Evolutionary conservation across 805 yeast genomes (phyloP), one percentile per base, ranked within the genome.

Genomic region (Nakazawaea wickerhamii): DNA sequence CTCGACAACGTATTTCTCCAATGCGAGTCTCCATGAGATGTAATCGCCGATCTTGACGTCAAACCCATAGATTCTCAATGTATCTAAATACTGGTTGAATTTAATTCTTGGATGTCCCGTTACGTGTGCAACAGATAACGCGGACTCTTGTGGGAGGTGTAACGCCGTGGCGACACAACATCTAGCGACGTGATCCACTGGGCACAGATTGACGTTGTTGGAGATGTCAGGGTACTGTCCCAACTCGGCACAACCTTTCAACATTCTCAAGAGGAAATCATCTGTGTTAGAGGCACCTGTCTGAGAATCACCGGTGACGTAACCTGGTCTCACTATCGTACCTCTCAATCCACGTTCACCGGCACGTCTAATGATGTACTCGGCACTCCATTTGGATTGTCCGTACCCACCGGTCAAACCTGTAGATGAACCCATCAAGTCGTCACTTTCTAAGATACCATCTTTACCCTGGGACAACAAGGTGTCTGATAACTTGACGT

Each of bases 381-480:
- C 99, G 21, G 96, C 95, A 28, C 89, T 88, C 99, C 99, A 93
- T 63, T 93, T 93, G 51, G 93, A 77, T 67, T 95, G 99, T 36
- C 99, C 99, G 58, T 93, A 93, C 14, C 99, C 99, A 46, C 82
- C 84, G 21, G 89, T 84, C 45, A 93, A 71, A 1, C 96, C 97
- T 4, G 64, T 58, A 15, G 86, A 71, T 2, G 98, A 85, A 1
- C 97, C 97, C 53, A 70, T 61, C 51, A 93, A 71, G 52, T 82
- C 84, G 61, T 93, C 99, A 5, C 81, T 64, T 61, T 93, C 99
- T 13, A 77, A 74, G 47, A 93, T 63, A 49, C 97, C 97, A 4
- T 65, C 59, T 42, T 73, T 68, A 4, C 95, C 95, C 46, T 75
- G 68, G 11, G 78, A 70, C 5, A 77, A 62, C 22, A 82, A 60